These are phyloP conservation scores for Pleurotus djamor DNA, from an alignment of 768 basidiomycete genomes.

Conservation along the genomic window DNA sequence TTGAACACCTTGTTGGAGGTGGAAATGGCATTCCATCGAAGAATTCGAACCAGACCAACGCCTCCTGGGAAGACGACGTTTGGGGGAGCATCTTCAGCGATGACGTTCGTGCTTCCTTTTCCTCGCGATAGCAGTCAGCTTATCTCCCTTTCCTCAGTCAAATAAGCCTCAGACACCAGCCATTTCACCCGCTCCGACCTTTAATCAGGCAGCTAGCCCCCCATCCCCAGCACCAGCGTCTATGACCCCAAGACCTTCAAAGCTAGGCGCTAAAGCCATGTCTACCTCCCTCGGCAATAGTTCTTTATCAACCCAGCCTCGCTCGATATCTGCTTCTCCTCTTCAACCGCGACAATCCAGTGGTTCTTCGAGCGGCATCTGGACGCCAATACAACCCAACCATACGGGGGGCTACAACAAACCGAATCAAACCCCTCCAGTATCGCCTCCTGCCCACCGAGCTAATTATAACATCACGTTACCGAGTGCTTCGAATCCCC, in stretches of 20 bases:
- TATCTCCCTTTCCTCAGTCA: conserved; percentile 5
- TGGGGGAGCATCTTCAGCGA: conserved; percentile 76
- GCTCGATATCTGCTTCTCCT: conserved; percentile 18
- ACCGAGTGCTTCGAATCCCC: conserved; percentile 12
- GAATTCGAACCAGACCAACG: conserved; percentile 37
- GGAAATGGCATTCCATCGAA: conserved; percentile 38
- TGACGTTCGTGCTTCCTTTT: conserved; percentile 25
- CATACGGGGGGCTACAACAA: background rate
- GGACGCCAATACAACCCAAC: conserved; percentile 2
- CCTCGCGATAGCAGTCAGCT: background rate
- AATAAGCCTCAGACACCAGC: conserved; percentile 23
- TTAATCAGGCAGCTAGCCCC: conserved; percentile 7
- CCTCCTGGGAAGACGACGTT: conserved; percentile 76
- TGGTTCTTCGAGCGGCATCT: background rate
- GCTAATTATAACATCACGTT: conserved; percentile 29
- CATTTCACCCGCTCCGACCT: conserved; percentile 12
- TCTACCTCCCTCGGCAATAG: conserved; percentile 10
- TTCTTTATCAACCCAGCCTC: background rate
- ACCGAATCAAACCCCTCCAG: conserved; percentile 6
- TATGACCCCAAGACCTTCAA: conserved; percentile 27
- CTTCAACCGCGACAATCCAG: conserved; percentile 8
- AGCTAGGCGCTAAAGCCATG: conserved; percentile 34
- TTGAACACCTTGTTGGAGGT: conserved; percentile 82
- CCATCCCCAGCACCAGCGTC: conserved; percentile 22
- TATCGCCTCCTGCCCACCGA: conserved; percentile 10